phyloP scores from a whole-genome alignment of 1,284 basidiomycete genomes.

The Cryptococcus sp. region DNA sequence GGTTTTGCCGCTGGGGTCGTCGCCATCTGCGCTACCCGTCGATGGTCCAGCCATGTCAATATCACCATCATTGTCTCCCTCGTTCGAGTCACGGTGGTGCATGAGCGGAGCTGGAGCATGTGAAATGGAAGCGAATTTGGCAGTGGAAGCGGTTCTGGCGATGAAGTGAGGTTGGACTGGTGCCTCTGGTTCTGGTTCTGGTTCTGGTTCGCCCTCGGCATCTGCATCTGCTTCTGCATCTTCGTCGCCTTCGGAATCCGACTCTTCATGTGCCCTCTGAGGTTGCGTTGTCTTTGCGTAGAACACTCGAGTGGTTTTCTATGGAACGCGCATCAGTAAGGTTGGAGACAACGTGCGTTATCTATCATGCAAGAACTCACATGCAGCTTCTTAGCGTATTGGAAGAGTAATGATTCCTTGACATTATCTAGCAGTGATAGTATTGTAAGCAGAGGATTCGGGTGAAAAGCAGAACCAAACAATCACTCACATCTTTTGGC shows the following conservation, averaged over 20 bases:
- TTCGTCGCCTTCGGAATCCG: conserved; percentile 27
- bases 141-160: background rate
- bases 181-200: conserved; percentile 1
- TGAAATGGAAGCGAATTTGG: too few relatives aligned
- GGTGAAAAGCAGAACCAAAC: too few relatives aligned
- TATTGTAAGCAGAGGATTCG: background rate
- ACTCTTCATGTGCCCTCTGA: conserved; percentile 24
- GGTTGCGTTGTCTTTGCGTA: conserved; percentile 25
- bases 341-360: background rate
- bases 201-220: conserved; percentile 18
- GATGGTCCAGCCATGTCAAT: conserved; percentile 22
- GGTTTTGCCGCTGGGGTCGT: background rate
- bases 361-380: too few relatives aligned
- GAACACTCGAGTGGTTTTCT: conserved; percentile 44
- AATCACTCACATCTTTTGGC: conserved; percentile 47
- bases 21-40: conserved; percentile 16
- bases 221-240: conserved; percentile 15
- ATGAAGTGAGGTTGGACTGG: conserved; percentile 1
- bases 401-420: conserved; percentile 48
- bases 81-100: background rate
- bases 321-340: background rate
- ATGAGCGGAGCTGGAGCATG: background rate
- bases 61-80: conserved; percentile 4
- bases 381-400: conserved; percentile 51
- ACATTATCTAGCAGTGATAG: conserved; percentile 41